These are phyloP conservation scores for Leccinum uliginosum DNA, from an alignment of 768 basidiomycete genomes.

Conservation along the genomic window DNA sequence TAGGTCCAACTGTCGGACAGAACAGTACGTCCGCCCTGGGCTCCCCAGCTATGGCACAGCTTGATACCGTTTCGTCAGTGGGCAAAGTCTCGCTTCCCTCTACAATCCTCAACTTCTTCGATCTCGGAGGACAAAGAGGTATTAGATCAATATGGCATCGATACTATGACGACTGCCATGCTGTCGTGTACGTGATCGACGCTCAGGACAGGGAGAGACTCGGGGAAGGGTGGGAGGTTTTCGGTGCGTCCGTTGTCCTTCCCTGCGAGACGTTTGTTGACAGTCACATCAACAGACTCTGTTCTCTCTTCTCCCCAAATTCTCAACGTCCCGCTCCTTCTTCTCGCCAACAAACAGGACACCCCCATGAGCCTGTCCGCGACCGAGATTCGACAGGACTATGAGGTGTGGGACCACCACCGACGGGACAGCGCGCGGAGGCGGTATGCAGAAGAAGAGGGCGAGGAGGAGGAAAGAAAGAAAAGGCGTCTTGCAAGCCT, in stretches of 20 bases:
- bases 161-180: constrained; percentile 97
- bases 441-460: constrained; percentile 46
- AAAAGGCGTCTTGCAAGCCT: constrained; percentile 66
- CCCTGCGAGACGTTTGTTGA: background rate
- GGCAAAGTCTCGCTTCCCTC: constrained; percentile 93
- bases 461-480: constrained; percentile 40
- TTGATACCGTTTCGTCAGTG: constrained; percentile 41
- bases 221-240: constrained; percentile 95
- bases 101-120: constrained; percentile 94
- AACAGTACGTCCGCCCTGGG: constrained; percentile 65
- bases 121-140: constrained; percentile 91
- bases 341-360: constrained; percentile 97
- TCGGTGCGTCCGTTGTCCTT: constrained; percentile 58
- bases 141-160: constrained; percentile 92
- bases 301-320: constrained; percentile 89
- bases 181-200: constrained; percentile 93
- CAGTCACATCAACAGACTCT: constrained; percentile 45
- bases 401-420: constrained; percentile 81
- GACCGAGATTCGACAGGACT: constrained; percentile 85
- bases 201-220: constrained; percentile 86
- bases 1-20: constrained; percentile 95
- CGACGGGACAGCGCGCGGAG: constrained; percentile 64
- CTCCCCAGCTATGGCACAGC: background rate
- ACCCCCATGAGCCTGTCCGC: constrained; percentile 74
- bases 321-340: constrained; percentile 81